Percentiles rank a stretch among this genome's conserved stretches.
phyloP scores from a whole-genome alignment of 352 stramenopile genomes.

The Paralagenidium karlingii region DNA sequence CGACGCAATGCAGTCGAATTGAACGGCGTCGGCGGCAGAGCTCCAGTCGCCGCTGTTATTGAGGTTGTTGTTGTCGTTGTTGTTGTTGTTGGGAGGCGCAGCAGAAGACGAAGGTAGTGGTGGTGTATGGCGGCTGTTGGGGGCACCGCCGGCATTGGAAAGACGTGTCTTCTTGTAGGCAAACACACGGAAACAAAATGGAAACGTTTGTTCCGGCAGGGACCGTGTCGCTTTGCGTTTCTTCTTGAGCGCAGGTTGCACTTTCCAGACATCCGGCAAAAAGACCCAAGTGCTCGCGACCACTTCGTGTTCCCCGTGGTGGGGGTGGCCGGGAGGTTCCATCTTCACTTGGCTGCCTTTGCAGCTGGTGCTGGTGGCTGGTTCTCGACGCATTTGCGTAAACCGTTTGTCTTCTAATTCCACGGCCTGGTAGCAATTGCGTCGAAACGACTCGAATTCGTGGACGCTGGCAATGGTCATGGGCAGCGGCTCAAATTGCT shows the following conservation, averaged over 20 bases:
- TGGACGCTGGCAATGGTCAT: constrained; percentile 9
- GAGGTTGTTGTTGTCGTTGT: constrained; percentile 1
- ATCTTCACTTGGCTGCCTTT: background rate
- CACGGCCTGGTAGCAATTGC: constrained; percentile 65
- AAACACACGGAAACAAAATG: constrained; percentile 78
- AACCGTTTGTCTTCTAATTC: constrained; percentile 65
- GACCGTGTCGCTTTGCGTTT: constrained; percentile 80
- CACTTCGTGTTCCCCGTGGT: too few species aligned
- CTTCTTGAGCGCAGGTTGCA: constrained; percentile 82
- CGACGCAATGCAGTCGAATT: constrained; percentile 39
- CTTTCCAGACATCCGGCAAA: constrained; percentile 78
- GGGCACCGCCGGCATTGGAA: too few species aligned
- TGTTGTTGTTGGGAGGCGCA: background rate
- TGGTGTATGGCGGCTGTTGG: too few species aligned
- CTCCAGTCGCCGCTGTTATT: too few species aligned
- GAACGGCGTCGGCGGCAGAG: background rate
- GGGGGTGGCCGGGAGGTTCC: too few species aligned
- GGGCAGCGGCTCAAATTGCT: constrained; percentile 25
- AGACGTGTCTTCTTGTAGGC: too few species aligned
- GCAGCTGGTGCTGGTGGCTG: constrained; percentile 1
- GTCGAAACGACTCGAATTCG: constrained; percentile 64
- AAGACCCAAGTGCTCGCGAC: constrained; percentile 79
- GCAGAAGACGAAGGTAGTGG: background rate
- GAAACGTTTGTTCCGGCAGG: constrained; percentile 67
- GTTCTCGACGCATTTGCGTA: constrained; percentile 7